phyloP scores from a whole-genome alignment of 352 stramenopile species.

The Pythium insidiosum region DNA sequence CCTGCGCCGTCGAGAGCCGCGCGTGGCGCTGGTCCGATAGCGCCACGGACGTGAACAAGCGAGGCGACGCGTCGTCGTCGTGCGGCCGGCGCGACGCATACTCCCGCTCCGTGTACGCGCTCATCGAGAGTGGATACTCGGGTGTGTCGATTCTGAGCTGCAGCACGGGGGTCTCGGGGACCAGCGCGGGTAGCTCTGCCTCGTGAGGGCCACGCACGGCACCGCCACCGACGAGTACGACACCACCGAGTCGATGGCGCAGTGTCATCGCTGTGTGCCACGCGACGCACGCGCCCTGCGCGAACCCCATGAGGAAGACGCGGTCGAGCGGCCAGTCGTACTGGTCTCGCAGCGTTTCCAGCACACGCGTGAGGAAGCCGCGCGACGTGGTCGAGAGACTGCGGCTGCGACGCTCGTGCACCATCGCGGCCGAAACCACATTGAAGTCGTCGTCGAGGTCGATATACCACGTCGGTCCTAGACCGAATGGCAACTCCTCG shows the following conservation, averaged over 20 bases:
- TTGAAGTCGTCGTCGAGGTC: slow-evolving; percentile 43
- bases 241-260: slow-evolving; percentile 27
- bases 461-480: slow-evolving; percentile 46
- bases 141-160: slow-evolving; percentile 28
- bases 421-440: slow-evolving; percentile 28
- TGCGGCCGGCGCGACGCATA: too few relatives aligned
- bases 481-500: slow-evolving; percentile 38
- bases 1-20: slow-evolving; percentile 37
- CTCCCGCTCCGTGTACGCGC: slow-evolving; percentile 14
- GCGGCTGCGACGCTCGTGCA: slow-evolving; percentile 29
- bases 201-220: slow-evolving; percentile 25
- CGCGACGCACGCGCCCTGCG: slow-evolving; percentile 51
- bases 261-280: slow-evolving; percentile 46
- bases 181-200: not conserved
- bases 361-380: slow-evolving; percentile 35
- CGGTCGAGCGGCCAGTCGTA: slow-evolving; percentile 45
- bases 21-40: slow-evolving; percentile 18
- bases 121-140: slow-evolving; percentile 26
- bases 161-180: slow-evolving; percentile 31
- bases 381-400: too few relatives aligned
- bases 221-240: slow-evolving; percentile 45
- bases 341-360: slow-evolving; percentile 30
- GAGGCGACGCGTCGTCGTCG: too few relatives aligned
- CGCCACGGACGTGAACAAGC: slow-evolving; percentile 8
- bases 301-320: slow-evolving; percentile 61